Base-by-base conservation (phyloP, 176 grass and related monocot genomes). In the Canna indica region DNA sequence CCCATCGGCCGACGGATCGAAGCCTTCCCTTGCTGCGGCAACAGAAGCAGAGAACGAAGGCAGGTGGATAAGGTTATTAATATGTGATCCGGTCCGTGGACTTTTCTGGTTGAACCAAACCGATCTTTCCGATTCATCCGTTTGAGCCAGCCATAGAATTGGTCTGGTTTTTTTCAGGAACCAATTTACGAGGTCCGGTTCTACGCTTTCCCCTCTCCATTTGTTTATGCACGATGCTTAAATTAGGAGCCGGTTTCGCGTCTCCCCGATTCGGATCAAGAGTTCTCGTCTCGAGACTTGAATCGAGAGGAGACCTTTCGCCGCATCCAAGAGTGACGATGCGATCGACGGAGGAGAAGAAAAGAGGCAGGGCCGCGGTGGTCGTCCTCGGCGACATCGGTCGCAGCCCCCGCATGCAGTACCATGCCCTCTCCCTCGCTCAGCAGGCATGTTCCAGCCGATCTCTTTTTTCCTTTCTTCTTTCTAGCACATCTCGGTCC, bases 351-450 rank as follows among this genome's bases (percentile, higher is more conserved):
- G 59, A 58, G 41, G 41, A 44, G 32, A 69, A 79, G 71, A 92
- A 75, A 84, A 85, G 59, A 70, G 81, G 79, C 69, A 79, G 86
- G 15, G 89, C 71, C 26, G 86, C 86, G 8, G 94, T 90, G 67
- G 89, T 99, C 16, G 89, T 99, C 57, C 89, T 99, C 4, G 94
- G 94, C 22, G 94, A 93, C 80, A 90, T 99, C 69, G 94, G 89
- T 15, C 94, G 94, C 36, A 99, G 89, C 71, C 94, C 94, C 10
- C 89, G 94, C 36, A 93, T 99, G 94, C 89, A 99, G 69, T 93
- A 99, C 75, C 94, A 99, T 80, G 88, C 94, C 38, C 84, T 93
- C 57, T 99, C 94, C 16, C 84, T 99, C 31, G 94, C 94, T 75
- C 79, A 85, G 20, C 89, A 93, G 86, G 94, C 80, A 60, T n/a